Base-by-base conservation (phyloP, 257 asterid species). In the Cinchona pubescens region DNA sequence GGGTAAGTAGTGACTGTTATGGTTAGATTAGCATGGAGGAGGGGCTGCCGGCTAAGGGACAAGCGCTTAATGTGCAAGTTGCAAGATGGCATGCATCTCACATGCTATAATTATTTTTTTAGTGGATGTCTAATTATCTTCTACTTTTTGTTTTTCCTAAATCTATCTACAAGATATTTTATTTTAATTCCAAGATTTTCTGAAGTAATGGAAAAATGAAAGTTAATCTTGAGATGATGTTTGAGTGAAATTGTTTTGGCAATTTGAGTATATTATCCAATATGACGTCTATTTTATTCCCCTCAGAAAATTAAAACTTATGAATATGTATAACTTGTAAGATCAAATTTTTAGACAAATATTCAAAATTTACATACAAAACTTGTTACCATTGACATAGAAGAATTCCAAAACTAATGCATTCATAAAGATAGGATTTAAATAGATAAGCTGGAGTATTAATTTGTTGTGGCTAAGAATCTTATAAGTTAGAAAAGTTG, bases 41-140 rank as follows among this genome's bases (percentile, higher is more conserved):
- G 62, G 53, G 45, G 32, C 59, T 67, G 71, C 58, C 63, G 5
- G 21, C n/a, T n/a, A 21, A 12, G 29, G 68, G 37, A 56, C 29
- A 49, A n/a, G 66, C 15, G 25, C 0, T 9, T 5, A 38, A 3
- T 34, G n/a, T n/a, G 35, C 76, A 77, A 77, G 60, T 77, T 65
- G 78, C 30, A 30, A 8, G 9, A 59, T 4, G 30, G 69, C 78
- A 73, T 58, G 74, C 68, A 74, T 66, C 61, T 45, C 75, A 67
- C 78, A 75, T 67, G 71, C 71, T n/a, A 23, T 53, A 78, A 38
- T 76, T 69, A 21, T 43, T 34, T 21, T n/a, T 9, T 30, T 15
- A 6, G 45, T 18, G 35, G 7, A 19, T 4, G 27, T 37, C 51
- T 14, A 7, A 48, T 48, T 25, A 23, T 59, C 18, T 65, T 21